Conservation (phyloP, 305 asterid species). For the Solanum hybrid region DNA sequence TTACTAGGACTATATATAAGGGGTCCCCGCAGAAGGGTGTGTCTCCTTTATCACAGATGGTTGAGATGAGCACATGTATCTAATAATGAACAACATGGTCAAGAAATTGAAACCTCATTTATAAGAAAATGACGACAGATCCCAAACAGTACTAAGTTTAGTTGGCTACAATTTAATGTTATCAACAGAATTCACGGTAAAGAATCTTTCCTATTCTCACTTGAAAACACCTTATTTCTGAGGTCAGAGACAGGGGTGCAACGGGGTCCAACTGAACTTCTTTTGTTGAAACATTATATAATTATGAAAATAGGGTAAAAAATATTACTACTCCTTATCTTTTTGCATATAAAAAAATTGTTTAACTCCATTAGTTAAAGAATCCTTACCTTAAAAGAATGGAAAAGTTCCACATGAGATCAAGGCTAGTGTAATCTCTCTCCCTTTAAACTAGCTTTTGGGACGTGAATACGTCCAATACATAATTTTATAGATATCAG, state of each 20-base stretch:
- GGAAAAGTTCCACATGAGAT: not conserved
- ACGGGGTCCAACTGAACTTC: not conserved
- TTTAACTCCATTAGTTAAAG: no score
- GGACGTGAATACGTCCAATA: no score
- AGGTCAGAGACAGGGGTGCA: not conserved
- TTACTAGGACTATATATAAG: not conserved
- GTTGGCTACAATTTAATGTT: slow-evolving; percentile 1
- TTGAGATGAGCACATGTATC: slow-evolving; percentile 6
- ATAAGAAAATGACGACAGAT: slow-evolving; percentile 2
- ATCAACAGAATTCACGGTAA: not conserved
- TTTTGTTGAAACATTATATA: not conserved
- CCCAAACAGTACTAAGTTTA: not conserved
- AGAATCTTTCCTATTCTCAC: slow-evolving; percentile 1
- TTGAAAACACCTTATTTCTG: not conserved
- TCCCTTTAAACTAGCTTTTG: not conserved
- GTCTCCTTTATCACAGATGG: not conserved
- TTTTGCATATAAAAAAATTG: not conserved
- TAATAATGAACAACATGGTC: not conserved
- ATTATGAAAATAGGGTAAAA: not conserved
- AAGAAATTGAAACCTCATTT: not conserved
- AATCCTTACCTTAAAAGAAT: not conserved
- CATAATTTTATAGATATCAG: no score
- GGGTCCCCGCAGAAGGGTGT: slow-evolving; percentile 5
- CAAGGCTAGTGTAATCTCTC: not conserved
- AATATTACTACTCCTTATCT: not conserved